Percentiles rank a stretch among this genome's conserved stretches.
phyloP scores from a whole-genome alignment of 2,329 filamentous ascomycete species.

The Alternaria postmessia region DNA sequence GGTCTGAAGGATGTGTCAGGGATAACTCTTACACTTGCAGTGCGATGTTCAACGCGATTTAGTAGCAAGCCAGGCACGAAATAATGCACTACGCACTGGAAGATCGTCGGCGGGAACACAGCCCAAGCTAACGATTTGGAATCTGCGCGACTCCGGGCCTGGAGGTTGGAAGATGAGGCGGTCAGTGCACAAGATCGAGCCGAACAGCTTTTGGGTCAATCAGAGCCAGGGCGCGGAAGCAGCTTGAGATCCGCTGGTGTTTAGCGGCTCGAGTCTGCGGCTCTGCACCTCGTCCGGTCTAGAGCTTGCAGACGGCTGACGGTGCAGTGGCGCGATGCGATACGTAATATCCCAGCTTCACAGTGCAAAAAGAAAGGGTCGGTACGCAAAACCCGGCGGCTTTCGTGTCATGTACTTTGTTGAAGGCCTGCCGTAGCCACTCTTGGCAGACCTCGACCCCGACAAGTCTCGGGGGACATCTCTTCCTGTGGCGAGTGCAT shows the following conservation, averaged over 20 bases:
- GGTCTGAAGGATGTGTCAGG: constrained; percentile 21
- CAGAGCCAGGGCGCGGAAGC: constrained; percentile 14
- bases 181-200: constrained; percentile 23
- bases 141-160: constrained; percentile 27
- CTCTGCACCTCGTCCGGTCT: constrained; percentile 22
- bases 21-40: constrained; percentile 35
- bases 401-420: neutral
- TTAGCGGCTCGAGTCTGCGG: constrained; percentile 20
- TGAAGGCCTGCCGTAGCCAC: neutral
- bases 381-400: neutral
- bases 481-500: neutral
- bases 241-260: constrained; percentile 14
- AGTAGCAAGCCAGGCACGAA: constrained; percentile 20
- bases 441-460: neutral
- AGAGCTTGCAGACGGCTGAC: constrained; percentile 17
- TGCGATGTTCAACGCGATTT: constrained; percentile 29
- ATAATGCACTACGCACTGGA: constrained; percentile 22
- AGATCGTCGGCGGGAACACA: constrained; percentile 27
- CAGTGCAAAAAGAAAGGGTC: constrained; percentile 6
- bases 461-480: neutral
- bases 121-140: constrained; percentile 42
- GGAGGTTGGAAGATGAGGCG: constrained; percentile 18
- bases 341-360: constrained; percentile 5
- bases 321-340: constrained; percentile 9
- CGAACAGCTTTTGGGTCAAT: constrained; percentile 17